Evolutionary conservation across 306 rosid genomes (phyloP), one percentile per base, ranked within the genome.

Genomic region (Abrus pulchellus): DNA sequence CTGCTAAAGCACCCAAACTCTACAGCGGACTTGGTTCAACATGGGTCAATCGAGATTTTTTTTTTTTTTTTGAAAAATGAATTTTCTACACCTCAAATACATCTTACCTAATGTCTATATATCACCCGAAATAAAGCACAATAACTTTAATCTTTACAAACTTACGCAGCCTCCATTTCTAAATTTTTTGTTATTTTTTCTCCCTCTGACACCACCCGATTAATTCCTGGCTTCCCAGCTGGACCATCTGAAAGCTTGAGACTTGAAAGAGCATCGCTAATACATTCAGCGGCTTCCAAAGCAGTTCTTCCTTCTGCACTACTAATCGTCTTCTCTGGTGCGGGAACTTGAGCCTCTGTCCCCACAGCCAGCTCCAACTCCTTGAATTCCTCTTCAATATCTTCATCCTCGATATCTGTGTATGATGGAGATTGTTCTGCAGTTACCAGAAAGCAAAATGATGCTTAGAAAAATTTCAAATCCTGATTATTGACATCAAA

Each of bases 361-460:
- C 64, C 88, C 62, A 89, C 56, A 47, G 84, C 85, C 85, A 89
- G 79, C 90, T 91, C 97, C 68, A 93, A 86, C 78, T 84, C 88
- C 81, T 82, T 81, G 70, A 95, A 90, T 81, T 93, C 99, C 74
- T 87, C 94, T 86, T 95, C 94, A 45, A 93, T 84, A 79, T 91
- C 94, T 76, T 90, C 97, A 53, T 90, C 93, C 9, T 90, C 93
- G 0, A 80, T 69, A 61, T 79, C 88, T 44, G 83, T n/a, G 83
- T 72, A 78, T 10, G 87, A 78, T 3, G 85, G 83, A 68, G 77
- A 74, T 85, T 86, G 84, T 74, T 89, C 99, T 93, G 89, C 68
- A 68, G 71, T 47, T 61, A 44, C 71, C 82, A 90, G 27, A 82
- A 28, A 57, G 20, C 8, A 78, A 59, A 47, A 68, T 59, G 41